Conservation (phyloP, 805 yeast genomes). For the Yamadazyma ubonensis region DNA sequence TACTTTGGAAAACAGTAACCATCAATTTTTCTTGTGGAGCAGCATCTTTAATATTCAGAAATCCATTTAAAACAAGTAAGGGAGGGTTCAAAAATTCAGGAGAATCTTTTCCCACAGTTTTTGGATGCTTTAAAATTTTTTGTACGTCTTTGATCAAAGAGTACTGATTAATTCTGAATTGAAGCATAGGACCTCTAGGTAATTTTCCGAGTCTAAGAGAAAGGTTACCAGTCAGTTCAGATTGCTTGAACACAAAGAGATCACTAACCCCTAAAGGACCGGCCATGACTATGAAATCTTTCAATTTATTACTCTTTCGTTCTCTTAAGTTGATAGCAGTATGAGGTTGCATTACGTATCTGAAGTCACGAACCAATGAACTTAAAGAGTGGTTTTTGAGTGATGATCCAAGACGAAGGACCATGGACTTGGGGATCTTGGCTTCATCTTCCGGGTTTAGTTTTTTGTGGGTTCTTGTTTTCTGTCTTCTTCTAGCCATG, state of each 20-base stretch:
- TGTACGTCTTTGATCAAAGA: conserved; percentile 81
- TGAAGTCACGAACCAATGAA: conserved; percentile 82
- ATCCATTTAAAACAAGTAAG: conserved; percentile 89
- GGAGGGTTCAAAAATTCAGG: conserved; percentile 78
- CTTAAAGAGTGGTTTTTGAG: conserved; percentile 76
- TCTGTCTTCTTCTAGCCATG: conserved; percentile 49
- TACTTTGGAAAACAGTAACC: conserved; percentile 88
- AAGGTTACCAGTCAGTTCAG: conserved; percentile 72
- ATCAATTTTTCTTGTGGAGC: conserved; percentile 74
- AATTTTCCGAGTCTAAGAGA: conserved; percentile 80
- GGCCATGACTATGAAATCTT: conserved; percentile 96
- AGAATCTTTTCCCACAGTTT: conserved; percentile 64
- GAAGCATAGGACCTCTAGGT: conserved; percentile 93
- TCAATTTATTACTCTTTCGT: conserved; percentile 80
- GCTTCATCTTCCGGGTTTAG: conserved; percentile 62
- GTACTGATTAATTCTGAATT: conserved; percentile 74
- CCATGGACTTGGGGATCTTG: conserved; percentile 91
- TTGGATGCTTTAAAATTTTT: conserved; percentile 70
- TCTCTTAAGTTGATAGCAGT: conserved; percentile 89
- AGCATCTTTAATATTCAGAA: conserved; percentile 57
- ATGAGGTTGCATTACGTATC: conserved; percentile 93
- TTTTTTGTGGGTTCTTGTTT: conserved; percentile 83
- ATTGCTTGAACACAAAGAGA: conserved; percentile 81
- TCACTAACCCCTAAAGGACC: conserved; percentile 95
- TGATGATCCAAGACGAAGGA: conserved; percentile 77